Conservation (phyloP, 2,329 filamentous ascomycete genomes). For the Aspergillus uvarum region DNA sequence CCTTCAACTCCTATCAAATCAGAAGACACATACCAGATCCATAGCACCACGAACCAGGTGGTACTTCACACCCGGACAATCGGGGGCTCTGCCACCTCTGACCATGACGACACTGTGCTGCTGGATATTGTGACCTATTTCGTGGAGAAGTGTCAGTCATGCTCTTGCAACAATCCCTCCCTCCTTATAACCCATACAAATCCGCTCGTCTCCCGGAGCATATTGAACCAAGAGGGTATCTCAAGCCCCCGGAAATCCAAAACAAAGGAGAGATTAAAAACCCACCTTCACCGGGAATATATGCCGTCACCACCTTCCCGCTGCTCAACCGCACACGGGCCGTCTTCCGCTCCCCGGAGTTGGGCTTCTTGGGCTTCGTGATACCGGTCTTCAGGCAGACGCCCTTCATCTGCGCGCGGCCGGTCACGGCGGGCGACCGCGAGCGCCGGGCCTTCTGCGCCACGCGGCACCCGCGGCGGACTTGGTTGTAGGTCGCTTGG, state of each 20-base stretch:
- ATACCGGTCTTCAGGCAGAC: slow-evolving; percentile 94
- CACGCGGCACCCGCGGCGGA: slow-evolving; percentile 73
- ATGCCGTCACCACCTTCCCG: slow-evolving; percentile 83
- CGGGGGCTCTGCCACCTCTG: slow-evolving; percentile 87
- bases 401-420: slow-evolving; percentile 83
- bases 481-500: slow-evolving; percentile 70
- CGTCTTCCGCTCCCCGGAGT: slow-evolving; percentile 95
- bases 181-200: too few relatives aligned
- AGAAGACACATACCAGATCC: slow-evolving; percentile 73
- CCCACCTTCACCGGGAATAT: slow-evolving; percentile 88
- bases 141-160: slow-evolving; percentile 15
- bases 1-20: neutral
- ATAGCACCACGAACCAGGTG: slow-evolving; percentile 86
- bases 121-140: slow-evolving; percentile 85
- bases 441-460: slow-evolving; percentile 79
- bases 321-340: slow-evolving; percentile 86
- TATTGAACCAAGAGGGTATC: neutral
- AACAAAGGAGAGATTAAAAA: slow-evolving; percentile 7
- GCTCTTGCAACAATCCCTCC: neutral
- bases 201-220: neutral
- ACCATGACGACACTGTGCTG: slow-evolving; percentile 97
- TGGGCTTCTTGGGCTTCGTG: slow-evolving; percentile 96
- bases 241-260: neutral
- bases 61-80: slow-evolving; percentile 98
- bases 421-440: slow-evolving; percentile 77